These are phyloP conservation scores for Penicillium waksmanii DNA, from an alignment of 495 filamentous ascomycete genomes.

Conservation along the genomic window DNA sequence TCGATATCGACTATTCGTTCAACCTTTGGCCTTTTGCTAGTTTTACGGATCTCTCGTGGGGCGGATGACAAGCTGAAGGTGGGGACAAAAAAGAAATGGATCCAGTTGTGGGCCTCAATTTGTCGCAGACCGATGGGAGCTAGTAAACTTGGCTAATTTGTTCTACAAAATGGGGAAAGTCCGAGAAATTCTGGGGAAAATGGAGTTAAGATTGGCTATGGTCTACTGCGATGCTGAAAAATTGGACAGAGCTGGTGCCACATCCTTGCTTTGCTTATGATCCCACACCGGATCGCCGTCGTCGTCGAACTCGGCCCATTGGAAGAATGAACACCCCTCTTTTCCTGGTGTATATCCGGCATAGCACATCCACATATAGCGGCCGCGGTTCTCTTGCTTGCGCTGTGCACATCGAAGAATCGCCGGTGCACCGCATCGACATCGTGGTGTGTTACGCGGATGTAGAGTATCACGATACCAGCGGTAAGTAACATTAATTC, in stretches of 20 bases:
- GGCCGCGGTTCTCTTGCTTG: constrained; percentile 71
- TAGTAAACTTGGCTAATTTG: neutral
- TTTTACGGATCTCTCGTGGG: neutral
- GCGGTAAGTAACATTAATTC: constrained; percentile 95
- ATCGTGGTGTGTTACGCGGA: constrained; percentile 61
- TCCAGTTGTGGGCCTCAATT: neutral
- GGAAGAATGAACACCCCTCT: constrained; percentile 78
- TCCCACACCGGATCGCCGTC: constrained; percentile 78
- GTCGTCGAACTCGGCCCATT: constrained; percentile 89
- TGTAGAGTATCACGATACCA: constrained; percentile 77
- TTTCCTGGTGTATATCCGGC: constrained; percentile 74
- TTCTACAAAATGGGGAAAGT: neutral
- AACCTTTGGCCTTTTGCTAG: neutral
- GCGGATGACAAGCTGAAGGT: neutral
- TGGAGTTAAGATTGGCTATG: neutral
- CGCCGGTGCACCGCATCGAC: constrained; percentile 68
- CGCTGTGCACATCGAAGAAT: constrained; percentile 80
- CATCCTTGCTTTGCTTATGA: constrained; percentile 20
- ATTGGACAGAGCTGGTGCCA: constrained; percentile 36
- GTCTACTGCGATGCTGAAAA: constrained; percentile 33
- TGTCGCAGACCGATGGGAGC: neutral
- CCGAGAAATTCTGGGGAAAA: neutral
- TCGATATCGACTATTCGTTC: neutral
- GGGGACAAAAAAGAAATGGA: neutral
- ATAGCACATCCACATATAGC: constrained; percentile 96